Evolutionary conservation across 2,329 filamentous ascomycete genomes (phyloP).

Genomic region (Fusarium illudens): DNA sequence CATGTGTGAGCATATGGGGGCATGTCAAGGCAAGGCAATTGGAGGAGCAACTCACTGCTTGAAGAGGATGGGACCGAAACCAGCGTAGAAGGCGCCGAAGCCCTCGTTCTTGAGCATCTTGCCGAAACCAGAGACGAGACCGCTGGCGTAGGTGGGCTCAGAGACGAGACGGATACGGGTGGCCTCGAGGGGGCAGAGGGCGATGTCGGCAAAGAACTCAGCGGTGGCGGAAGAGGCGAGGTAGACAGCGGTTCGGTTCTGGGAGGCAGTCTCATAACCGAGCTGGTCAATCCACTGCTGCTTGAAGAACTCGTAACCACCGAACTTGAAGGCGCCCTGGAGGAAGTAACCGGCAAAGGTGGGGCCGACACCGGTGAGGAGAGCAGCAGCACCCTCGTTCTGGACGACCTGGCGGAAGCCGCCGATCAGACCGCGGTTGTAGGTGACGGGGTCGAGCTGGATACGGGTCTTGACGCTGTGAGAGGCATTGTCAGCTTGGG

Average conservation of each 20-base stretch:
- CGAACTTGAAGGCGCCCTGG: constrained; percentile 92
- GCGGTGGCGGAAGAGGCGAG: constrained; percentile 72
- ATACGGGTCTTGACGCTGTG: constrained; percentile 94
- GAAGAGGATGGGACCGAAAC: constrained; percentile 86
- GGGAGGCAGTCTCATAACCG: constrained; percentile 78
- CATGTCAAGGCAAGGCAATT: neutral
- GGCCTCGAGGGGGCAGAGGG: constrained; percentile 90
- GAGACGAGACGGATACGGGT: constrained; percentile 94
- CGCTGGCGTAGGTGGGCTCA: constrained; percentile 83
- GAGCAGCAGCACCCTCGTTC: constrained; percentile 85
- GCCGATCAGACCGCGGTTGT: constrained; percentile 88
- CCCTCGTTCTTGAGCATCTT: constrained; percentile 88
- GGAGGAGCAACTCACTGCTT: constrained; percentile 49
- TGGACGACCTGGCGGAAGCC: constrained; percentile 86
- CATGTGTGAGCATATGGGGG: constrained; percentile 27
- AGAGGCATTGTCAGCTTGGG: constrained; percentile 35
- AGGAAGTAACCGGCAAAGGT: constrained; percentile 93
- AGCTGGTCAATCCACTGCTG: constrained; percentile 83
- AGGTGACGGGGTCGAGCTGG: constrained; percentile 88
- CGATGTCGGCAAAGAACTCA: constrained; percentile 79
- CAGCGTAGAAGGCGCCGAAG: constrained; percentile 86
- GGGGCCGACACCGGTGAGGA: constrained; percentile 85
- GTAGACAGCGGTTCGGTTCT: constrained; percentile 86
- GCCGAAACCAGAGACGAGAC: constrained; percentile 79
- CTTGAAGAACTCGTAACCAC: constrained; percentile 97